A percentile compares a stretch with the other conserved stretches of the same genome.
phyloP scores from a whole-genome alignment of 257 asterid species.

The Solanum chiquidenum region DNA sequence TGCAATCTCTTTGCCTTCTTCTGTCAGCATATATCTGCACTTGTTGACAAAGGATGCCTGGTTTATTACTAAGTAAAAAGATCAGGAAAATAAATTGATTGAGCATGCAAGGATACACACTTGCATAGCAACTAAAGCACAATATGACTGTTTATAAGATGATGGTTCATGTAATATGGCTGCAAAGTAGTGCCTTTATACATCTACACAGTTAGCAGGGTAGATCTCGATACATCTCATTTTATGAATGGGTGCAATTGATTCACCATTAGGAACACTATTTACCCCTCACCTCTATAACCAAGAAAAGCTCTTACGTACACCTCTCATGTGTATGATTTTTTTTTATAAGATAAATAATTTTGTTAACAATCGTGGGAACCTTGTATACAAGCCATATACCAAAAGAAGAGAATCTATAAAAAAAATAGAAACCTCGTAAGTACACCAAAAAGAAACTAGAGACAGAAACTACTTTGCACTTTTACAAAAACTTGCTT shows the following conservation, averaged over 20 bases:
- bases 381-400: background rate
- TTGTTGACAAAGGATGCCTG: background rate
- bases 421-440: background rate
- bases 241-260: background rate
- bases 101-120: background rate
- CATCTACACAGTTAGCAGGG: background rate
- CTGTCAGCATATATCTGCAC: constrained; percentile 89
- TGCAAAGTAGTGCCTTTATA: background rate
- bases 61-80: background rate
- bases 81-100: background rate
- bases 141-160: background rate
- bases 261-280: background rate
- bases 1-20: constrained; percentile 85
- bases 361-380: background rate
- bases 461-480: background rate
- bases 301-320: background rate
- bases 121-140: background rate
- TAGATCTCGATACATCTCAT: background rate
- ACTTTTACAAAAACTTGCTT: background rate
- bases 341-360: background rate
- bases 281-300: background rate
- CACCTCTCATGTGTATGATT: background rate
- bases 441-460: background rate
- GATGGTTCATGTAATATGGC: background rate
- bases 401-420: background rate